Evolutionary conservation across 2,329 filamentous ascomycete genomes (phyloP).

Genomic region (Colletotrichum liaoningense): DNA sequence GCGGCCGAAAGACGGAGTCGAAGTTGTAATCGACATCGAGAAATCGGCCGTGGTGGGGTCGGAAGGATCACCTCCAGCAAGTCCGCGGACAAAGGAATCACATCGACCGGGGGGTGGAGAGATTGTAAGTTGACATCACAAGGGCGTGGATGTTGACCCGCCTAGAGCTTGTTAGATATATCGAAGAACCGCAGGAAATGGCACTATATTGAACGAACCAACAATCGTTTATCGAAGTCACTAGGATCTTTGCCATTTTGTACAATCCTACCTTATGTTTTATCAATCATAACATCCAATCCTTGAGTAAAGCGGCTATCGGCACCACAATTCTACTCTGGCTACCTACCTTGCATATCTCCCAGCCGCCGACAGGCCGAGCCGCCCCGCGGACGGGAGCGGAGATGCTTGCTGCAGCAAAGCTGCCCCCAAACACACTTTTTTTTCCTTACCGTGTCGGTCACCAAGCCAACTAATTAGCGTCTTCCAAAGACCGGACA

Average conservation of each 20-base stretch:
- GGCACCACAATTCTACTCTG: neutral
- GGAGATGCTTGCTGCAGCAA: neutral
- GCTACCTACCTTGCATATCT: neutral
- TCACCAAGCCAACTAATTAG: constrained; percentile 2
- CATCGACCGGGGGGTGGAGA: neutral
- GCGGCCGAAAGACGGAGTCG: constrained; percentile 46
- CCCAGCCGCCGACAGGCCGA: constrained; percentile 7
- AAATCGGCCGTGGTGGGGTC: neutral
- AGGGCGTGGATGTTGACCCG: constrained; percentile 10
- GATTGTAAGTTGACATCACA: constrained; percentile 15
- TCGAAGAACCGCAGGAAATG: neutral
- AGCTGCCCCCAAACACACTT: neutral
- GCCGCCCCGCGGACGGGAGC: constrained; percentile 4
- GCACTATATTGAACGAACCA: neutral
- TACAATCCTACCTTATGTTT: neutral
- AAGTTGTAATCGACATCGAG: constrained; percentile 50
- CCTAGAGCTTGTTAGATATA: constrained; percentile 13
- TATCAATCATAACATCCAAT: neutral
- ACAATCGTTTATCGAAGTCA: neutral
- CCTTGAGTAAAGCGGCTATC: constrained; percentile 5
- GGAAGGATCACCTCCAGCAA: neutral
- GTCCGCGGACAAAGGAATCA: constrained; percentile 7
- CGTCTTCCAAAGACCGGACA: neutral
- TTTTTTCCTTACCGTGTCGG: neutral
- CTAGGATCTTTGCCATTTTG: neutral